Conservation (phyloP, 257 asterid genomes). For the Rubia yunnanensis region DNA sequence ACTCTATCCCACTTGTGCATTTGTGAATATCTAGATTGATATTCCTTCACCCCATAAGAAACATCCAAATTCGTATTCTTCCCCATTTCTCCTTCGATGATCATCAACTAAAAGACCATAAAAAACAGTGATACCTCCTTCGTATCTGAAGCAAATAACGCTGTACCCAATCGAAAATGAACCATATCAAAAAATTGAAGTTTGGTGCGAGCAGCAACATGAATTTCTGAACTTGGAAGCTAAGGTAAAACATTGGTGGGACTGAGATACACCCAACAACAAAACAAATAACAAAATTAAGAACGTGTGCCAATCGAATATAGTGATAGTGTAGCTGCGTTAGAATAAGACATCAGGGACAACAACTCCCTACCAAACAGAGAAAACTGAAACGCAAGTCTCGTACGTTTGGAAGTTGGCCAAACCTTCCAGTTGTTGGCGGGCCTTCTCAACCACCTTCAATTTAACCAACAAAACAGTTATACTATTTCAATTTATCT, state of each 20-base stretch:
- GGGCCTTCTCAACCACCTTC: constrained; percentile 5
- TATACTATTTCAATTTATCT: neutral
- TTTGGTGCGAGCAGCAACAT: constrained; percentile 20
- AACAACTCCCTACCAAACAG: constrained; percentile 45
- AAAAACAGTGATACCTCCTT: neutral
- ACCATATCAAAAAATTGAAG: constrained; percentile 6
- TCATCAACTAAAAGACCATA: neutral
- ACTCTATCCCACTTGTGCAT: constrained; percentile 37
- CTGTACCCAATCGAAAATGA: neutral
- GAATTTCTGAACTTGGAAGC: constrained; percentile 31
- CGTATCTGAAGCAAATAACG: neutral
- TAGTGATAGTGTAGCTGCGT: neutral
- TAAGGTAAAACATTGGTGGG: constrained; percentile 46
- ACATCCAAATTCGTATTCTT: constrained; percentile 24
- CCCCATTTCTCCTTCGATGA: constrained; percentile 30
- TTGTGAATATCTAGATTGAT: constrained; percentile 30
- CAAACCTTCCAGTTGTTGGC: constrained; percentile 2
- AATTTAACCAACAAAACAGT: neutral
- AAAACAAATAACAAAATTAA: constrained; percentile 10
- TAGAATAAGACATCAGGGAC: constrained; percentile 19
- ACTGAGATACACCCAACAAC: constrained; percentile 2
- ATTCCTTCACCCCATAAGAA: constrained; percentile 30
- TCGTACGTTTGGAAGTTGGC: constrained; percentile 5
- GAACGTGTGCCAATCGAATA: constrained; percentile 9
- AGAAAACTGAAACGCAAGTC: constrained; percentile 6